A percentile compares a stretch with the other conserved stretches of the same genome.
These are phyloP conservation scores for Centella asiatica DNA, from an alignment of 129 eudicot species.

Conservation along the genomic window DNA sequence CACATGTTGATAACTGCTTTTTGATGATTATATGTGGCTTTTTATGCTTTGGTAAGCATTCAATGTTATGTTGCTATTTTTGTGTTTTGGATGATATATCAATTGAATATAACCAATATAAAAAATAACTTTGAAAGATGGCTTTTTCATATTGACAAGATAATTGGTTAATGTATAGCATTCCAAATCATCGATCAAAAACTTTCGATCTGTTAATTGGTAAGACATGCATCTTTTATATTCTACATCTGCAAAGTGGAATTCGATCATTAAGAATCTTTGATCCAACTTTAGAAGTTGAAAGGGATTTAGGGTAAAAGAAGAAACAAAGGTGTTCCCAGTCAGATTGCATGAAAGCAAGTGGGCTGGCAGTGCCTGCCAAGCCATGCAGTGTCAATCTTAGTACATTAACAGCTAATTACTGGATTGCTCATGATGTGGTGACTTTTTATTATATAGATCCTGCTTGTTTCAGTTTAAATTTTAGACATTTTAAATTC, in stretches of 20 bases:
- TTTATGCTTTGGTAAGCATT: no score
- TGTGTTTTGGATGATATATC: no score
- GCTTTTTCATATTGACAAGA: not conserved
- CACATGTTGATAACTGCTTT: no score
- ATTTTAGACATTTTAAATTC: no score
- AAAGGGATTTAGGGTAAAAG: not conserved
- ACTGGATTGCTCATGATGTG: not conserved
- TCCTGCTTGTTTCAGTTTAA: no score
- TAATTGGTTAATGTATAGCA: no score
- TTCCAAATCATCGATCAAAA: no score
- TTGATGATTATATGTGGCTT: no score
- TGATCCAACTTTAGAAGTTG: not conserved
- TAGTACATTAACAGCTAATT: not conserved
- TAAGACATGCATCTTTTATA: not conserved
- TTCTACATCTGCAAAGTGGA: conserved; percentile 1
- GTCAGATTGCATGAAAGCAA: not conserved
- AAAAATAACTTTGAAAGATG: no score
- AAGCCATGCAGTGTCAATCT: not conserved
- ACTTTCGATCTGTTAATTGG: not conserved
- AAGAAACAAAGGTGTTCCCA: not conserved
- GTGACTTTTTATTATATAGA: no score
- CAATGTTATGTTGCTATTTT: no score
- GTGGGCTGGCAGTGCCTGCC: not conserved
- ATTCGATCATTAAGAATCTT: not conserved
- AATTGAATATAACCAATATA: no score